Base-by-base conservation (phyloP, 805 yeast genomes). In the Metschnikowia orientalis region DNA sequence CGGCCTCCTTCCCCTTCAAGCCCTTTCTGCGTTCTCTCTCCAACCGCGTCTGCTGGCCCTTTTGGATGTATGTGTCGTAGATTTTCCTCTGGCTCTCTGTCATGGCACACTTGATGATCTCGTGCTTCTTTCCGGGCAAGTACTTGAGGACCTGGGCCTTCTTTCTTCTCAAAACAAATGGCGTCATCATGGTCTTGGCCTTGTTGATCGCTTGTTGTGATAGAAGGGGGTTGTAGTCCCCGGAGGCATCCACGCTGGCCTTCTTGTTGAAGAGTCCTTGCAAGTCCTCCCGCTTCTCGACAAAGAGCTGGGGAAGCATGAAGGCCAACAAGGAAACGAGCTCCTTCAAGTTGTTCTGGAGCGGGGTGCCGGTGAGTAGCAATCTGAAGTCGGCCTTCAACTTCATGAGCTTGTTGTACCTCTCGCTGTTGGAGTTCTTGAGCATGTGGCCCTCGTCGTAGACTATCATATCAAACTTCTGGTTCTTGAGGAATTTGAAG, bases 361-460 rank as follows among this genome's bases (percentile, higher is more conserved):
- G 64, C 6, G 99, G 99, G 0, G 99, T 92, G 56, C 99, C 99
- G 1, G 99, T 92, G 39, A 92, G 69, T 28, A 92, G 60, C 19
- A 92, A 63, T 48, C 98, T 71, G 62, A 90, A 92, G n/a, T 74
- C 71, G 1, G 92, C 96, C 38, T 71, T 73, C 33, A 92, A 64
- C 49, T 77, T 77, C 95, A 90, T 89, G 41, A 92, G 68, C 58
- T 88, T 90, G 40, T 65, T 69, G 55, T 90, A 92, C 47, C 99
- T 71, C 50, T 90, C 97, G 18, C 92, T 76, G 40, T 73, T 69
- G 3, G 95, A 83, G 57, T 92, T 92, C 56, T 92, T 92, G 47
- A 92, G 69, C 85, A 92, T 80, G 58, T 92, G 99, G 2, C 99
- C 99, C 66, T 92, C 99, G 58, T 92, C 99, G 53, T 86, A 92